These are phyloP conservation scores for Tolypocladium tundrense DNA, from an alignment of 2,329 filamentous ascomycete genomes.

Conservation along the genomic window DNA sequence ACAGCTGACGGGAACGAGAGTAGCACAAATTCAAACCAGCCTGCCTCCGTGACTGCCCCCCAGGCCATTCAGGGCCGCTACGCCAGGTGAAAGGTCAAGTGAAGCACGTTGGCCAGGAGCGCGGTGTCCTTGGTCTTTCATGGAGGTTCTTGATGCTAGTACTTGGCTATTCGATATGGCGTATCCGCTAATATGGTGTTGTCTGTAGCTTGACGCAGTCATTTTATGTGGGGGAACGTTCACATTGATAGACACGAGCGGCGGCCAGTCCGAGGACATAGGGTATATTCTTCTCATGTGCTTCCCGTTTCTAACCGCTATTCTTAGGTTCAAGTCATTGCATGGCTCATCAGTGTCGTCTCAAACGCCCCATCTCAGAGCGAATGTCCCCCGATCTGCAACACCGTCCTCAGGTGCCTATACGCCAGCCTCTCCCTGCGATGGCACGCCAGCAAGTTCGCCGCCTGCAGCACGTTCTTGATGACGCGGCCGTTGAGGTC, in stretches of 20 bases:
- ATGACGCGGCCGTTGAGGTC: slow-evolving; percentile 40
- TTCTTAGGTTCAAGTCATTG: too few relatives aligned
- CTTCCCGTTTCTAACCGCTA: too few relatives aligned
- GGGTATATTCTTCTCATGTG: not conserved
- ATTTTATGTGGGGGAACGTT: too few relatives aligned
- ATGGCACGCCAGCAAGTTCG: slow-evolving; percentile 20
- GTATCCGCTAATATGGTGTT: not conserved
- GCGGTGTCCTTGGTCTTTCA: not conserved
- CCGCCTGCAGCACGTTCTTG: slow-evolving; percentile 35
- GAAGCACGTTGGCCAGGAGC: too few relatives aligned
- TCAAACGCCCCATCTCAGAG: not conserved
- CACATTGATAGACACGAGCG: too few relatives aligned
- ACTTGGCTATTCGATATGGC: not conserved
- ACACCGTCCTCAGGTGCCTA: slow-evolving; percentile 19
- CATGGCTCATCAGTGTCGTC: too few relatives aligned
- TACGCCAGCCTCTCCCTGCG: slow-evolving; percentile 17
- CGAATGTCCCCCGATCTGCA: slow-evolving; percentile 18
- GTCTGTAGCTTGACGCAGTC: not conserved
- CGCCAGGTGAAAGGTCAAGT: too few relatives aligned
- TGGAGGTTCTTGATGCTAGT: not conserved
- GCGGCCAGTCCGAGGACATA: not conserved
- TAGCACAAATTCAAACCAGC: too few relatives aligned
- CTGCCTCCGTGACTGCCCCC: too few relatives aligned
- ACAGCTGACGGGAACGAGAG: too few relatives aligned
- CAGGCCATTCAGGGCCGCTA: too few relatives aligned